Evolutionary conservation across 1,284 basidiomycete species (phyloP).

Genomic region (Erythrobasidium hasegawianum): DNA sequence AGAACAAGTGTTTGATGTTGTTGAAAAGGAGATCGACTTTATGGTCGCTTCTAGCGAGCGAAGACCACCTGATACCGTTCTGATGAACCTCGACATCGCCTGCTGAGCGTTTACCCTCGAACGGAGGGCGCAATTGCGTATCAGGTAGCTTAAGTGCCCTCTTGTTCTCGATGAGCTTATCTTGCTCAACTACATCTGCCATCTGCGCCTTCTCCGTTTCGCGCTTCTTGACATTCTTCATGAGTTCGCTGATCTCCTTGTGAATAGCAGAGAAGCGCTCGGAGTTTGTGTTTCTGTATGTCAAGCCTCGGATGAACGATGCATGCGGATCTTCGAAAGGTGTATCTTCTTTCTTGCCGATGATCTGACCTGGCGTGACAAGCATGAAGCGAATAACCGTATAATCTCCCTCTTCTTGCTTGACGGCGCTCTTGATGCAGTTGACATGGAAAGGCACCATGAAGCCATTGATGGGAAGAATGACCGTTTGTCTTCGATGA

Average conservation of each 20-base stretch:
- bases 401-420: slow-evolving; percentile 93
- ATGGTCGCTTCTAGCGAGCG: slow-evolving; percentile 69
- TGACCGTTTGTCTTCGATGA: slow-evolving; percentile 79
- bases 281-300: slow-evolving; percentile 84
- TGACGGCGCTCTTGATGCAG: slow-evolving; percentile 95
- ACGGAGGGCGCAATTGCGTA: slow-evolving; percentile 86
- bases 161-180: slow-evolving; percentile 78
- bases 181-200: slow-evolving; percentile 96
- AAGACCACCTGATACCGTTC: slow-evolving; percentile 91
- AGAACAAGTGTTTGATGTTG: slow-evolving; percentile 98
- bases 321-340: slow-evolving; percentile 97
- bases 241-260: slow-evolving; percentile 89
- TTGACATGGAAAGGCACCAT: slow-evolving; percentile 98
- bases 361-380: slow-evolving; percentile 94
- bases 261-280: slow-evolving; percentile 83
- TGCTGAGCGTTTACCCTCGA: slow-evolving; percentile 79
- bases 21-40: slow-evolving; percentile 92
- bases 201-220: slow-evolving; percentile 97
- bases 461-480: slow-evolving; percentile 90
- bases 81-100: slow-evolving; percentile 97
- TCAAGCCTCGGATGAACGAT: slow-evolving; percentile 92
- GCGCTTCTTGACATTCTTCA: slow-evolving; percentile 94
- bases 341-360: slow-evolving; percentile 98
- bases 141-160: slow-evolving; percentile 81
- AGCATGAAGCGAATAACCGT: slow-evolving; percentile 97